Percentiles rank a stretch among this genome's conserved stretches.
Conservation (phyloP, 2,329 filamentous ascomycete species). For the Penicillium hordei region DNA sequence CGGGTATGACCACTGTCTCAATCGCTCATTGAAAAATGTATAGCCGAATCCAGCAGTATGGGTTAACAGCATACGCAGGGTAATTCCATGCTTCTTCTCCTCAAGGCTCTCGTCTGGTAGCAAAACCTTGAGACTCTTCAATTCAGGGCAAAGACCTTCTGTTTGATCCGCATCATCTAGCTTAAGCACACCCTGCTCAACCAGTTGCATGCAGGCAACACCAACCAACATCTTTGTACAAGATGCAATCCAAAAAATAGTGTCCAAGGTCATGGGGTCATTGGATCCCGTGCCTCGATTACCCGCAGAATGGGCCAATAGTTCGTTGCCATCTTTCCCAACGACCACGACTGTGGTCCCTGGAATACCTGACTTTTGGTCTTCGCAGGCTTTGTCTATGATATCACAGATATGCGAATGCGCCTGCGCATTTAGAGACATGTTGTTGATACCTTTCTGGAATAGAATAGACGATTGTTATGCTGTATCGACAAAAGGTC, state of each 20-base stretch:
- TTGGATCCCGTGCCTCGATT: constrained; percentile 36
- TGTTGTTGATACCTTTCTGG: background rate
- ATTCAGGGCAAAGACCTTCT: constrained; percentile 45
- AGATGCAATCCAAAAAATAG: constrained; percentile 58
- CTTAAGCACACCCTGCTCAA: constrained; percentile 44
- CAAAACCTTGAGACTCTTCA: constrained; percentile 46
- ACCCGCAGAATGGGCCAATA: constrained; percentile 2
- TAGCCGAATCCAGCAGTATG: constrained; percentile 61
- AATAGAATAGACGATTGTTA: background rate
- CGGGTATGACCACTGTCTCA: constrained; percentile 52
- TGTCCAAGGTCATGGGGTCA: constrained; percentile 49
- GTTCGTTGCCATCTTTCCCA: constrained; percentile 3
- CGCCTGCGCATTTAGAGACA: constrained; percentile 1
- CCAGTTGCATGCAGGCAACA: constrained; percentile 50
- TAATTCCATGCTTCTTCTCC: constrained; percentile 53
- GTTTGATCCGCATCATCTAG: constrained; percentile 45
- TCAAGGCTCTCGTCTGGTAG: constrained; percentile 35
- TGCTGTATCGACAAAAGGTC: too few relatives aligned
- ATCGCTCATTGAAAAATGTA: constrained; percentile 53
- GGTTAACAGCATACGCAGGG: constrained; percentile 58
- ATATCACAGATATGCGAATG: background rate
- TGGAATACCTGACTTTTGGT: constrained; percentile 5
- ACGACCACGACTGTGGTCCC: background rate
- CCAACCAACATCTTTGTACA: constrained; percentile 50
- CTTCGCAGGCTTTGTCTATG: constrained; percentile 13